These are phyloP conservation scores for Syzygium aqueum DNA, from an alignment of 345 rosid genomes.

Conservation along the genomic window DNA sequence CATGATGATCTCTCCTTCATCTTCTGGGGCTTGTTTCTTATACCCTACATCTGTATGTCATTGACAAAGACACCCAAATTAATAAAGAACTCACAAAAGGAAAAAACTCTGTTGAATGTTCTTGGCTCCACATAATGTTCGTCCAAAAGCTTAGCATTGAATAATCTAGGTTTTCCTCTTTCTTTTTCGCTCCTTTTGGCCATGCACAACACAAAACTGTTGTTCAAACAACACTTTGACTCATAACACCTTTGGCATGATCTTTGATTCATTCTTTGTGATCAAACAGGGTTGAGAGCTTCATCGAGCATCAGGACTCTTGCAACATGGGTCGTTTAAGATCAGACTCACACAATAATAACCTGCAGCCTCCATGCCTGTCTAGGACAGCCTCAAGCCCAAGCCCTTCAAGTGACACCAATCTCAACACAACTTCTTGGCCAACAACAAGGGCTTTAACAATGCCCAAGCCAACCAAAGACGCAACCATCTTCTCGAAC, in stretches of 20 bases:
- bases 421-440: conserved; percentile 30
- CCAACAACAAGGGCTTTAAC: conserved; percentile 18
- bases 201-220: neutral
- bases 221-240: neutral
- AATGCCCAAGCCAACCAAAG: neutral
- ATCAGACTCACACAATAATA: conserved; percentile 22
- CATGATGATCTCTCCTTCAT: neutral
- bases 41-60: neutral
- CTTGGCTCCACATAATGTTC: neutral
- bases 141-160: neutral
- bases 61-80: neutral
- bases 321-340: conserved; percentile 55
- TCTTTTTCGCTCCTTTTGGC: neutral
- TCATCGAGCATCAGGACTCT: conserved; percentile 93
- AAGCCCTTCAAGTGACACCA: conserved; percentile 48
- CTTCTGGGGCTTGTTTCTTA: neutral
- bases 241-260: neutral
- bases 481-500: neutral
- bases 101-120: neutral
- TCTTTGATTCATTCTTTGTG: neutral
- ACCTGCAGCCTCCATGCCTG: conserved; percentile 37
- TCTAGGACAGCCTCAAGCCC: conserved; percentile 61
- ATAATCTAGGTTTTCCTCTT: neutral
- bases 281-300: conserved; percentile 74
- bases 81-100: neutral